Evolutionary conservation across 352 stramenopile genomes (phyloP).

Genomic region (Pythium dissotocum): DNA sequence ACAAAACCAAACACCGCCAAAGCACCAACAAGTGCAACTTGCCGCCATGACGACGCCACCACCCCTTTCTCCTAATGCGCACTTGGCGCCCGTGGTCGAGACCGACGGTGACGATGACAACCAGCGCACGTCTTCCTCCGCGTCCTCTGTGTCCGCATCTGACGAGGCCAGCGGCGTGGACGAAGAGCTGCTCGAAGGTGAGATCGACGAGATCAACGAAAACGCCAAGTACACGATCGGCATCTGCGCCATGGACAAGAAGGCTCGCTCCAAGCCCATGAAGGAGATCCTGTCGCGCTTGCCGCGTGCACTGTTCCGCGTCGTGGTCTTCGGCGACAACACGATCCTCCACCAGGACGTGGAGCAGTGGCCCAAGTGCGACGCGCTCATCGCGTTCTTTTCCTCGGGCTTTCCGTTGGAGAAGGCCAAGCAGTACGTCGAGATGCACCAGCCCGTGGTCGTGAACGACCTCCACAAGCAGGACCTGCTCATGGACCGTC

Average conservation of each 20-base stretch:
- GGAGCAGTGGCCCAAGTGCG: constrained; percentile 92
- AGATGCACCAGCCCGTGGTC: constrained; percentile 92
- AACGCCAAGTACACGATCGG: constrained; percentile 76
- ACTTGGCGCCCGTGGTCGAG: not conserved
- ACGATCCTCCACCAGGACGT: constrained; percentile 94
- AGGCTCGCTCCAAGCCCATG: constrained; percentile 95
- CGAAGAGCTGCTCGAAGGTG: constrained; percentile 6
- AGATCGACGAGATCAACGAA: not conserved
- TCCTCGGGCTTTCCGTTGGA: constrained; percentile 96
- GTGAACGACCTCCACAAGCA: constrained; percentile 98
- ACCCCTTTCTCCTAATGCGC: not conserved
- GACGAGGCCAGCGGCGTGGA: not conserved
- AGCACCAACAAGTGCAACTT: not conserved
- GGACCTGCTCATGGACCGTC: constrained; percentile 93
- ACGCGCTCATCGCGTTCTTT: constrained; percentile 99
- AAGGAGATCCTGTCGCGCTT: constrained; percentile 94
- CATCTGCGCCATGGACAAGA: constrained; percentile 99
- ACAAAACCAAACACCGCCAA: not conserved
- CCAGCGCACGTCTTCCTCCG: constrained; percentile 10
- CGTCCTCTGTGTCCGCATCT: constrained; percentile 9
- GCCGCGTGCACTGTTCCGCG: constrained; percentile 88
- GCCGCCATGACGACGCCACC: not conserved
- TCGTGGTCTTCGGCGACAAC: constrained; percentile 98
- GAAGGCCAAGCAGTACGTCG: constrained; percentile 97
- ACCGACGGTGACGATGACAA: constrained; percentile 17